These are phyloP conservation scores for Volvox carteri DNA, from an alignment of 163 green algal species.

Conservation along the genomic window DNA sequence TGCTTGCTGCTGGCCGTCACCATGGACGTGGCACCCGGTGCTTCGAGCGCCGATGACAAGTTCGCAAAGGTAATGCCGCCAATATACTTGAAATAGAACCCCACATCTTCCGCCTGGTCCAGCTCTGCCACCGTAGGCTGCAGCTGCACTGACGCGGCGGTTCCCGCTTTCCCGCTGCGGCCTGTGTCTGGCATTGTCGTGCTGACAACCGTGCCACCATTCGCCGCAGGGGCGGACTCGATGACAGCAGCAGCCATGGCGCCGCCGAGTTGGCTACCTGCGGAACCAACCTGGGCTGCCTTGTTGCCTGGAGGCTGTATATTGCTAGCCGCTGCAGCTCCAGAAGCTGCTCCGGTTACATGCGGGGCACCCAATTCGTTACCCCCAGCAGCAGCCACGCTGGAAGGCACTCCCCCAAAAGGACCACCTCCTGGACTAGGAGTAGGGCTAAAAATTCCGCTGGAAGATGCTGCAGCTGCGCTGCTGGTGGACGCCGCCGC, in stretches of 20 bases:
- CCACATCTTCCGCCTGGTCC: conserved; percentile 24
- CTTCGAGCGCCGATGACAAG: neutral
- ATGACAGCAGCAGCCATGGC: neutral
- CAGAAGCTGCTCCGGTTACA: too few relatives aligned
- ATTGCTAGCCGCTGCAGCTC: too few relatives aligned
- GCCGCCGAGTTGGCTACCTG: neutral
- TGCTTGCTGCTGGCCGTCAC: conserved; percentile 36
- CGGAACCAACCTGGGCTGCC: neutral
- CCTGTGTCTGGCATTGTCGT: neutral
- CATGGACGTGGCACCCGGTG: neutral
- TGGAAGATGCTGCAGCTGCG: neutral
- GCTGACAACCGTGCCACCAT: neutral
- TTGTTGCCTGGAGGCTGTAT: too few relatives aligned
- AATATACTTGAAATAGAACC: conserved; percentile 45
- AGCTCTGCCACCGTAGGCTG: neutral
- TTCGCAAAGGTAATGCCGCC: conserved; percentile 14
- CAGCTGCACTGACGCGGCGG: neutral
- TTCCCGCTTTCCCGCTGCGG: neutral
- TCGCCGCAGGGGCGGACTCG: neutral
- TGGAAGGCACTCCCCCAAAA: too few relatives aligned
- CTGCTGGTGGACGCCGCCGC: neutral
- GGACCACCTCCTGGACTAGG: neutral
- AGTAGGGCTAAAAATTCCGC: neutral
- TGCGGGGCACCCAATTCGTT: too few relatives aligned
- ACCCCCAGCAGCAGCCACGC: too few relatives aligned